phyloP scores from a whole-genome alignment of 352 stramenopile species.

The Globisporangium splendens region DNA sequence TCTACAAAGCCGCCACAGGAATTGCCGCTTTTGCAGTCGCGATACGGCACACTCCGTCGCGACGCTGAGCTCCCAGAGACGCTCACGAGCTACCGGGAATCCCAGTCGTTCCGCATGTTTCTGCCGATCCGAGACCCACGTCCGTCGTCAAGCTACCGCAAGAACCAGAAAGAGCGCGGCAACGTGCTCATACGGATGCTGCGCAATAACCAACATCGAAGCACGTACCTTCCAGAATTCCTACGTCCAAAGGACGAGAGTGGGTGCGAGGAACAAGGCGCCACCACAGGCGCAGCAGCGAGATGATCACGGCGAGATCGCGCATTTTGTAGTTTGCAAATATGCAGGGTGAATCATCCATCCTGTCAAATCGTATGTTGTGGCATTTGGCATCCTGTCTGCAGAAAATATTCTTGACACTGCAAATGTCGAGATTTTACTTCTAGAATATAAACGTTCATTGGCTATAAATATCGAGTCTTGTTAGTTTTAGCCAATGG shows the following conservation, averaged over 20 bases:
- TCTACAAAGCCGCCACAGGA: constrained; percentile 18
- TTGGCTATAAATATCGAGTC: no score
- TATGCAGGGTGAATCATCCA: no score
- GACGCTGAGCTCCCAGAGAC: constrained; percentile 33
- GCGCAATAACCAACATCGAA: constrained; percentile 19
- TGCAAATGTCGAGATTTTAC: no score
- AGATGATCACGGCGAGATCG: no score
- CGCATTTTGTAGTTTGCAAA: no score
- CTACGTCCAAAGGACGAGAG: constrained; percentile 1
- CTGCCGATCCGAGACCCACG: constrained; percentile 47
- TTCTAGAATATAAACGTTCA: no score
- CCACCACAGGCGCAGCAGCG: no score
- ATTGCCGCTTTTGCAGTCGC: constrained; percentile 27
- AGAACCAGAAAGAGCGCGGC: constrained; percentile 26
- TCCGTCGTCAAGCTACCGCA: constrained; percentile 34
- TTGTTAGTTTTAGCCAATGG: no score
- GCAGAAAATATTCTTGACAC: no score
- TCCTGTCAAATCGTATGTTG: no score
- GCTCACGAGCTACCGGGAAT: constrained; percentile 35
- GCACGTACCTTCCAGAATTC: constrained; percentile 14
- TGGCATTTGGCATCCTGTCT: no score
- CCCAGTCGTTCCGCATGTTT: constrained; percentile 58
- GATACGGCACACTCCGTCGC: constrained; percentile 25
- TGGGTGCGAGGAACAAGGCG: neutral
- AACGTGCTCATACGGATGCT: constrained; percentile 66